These are phyloP conservation scores for Amphirosellinia nigrospora DNA, from an alignment of 495 filamentous ascomycete species.

Conservation along the genomic window DNA sequence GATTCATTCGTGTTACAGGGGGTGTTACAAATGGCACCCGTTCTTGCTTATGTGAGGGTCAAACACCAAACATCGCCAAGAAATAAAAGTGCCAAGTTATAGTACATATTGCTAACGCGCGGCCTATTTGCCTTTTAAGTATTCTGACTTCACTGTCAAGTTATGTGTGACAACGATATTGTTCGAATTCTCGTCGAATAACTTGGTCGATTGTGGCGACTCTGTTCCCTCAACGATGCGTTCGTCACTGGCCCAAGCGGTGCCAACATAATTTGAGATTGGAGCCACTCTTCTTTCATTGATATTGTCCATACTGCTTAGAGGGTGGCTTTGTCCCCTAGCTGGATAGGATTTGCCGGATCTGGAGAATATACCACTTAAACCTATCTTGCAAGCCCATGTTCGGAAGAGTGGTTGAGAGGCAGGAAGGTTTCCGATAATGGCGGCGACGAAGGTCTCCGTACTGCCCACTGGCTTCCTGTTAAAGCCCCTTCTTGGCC, in stretches of 20 bases:
- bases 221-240: conserved; percentile 37
- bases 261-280: conserved; percentile 46
- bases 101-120: background rate
- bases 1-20: no score
- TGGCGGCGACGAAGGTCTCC: conserved; percentile 61
- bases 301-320: conserved; percentile 40
- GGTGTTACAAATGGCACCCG: no score
- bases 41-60: no score
- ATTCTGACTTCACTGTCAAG: conserved; percentile 16
- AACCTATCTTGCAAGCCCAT: conserved; percentile 29
- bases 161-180: conserved; percentile 10
- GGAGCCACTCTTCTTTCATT: conserved; percentile 18
- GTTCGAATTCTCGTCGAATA: background rate
- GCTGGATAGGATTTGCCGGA: conserved; percentile 30
- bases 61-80: no score
- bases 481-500: conserved; percentile 37
- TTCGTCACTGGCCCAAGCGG: conserved; percentile 56
- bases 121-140: background rate
- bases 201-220: background rate
- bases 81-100: background rate
- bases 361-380: conserved; percentile 31
- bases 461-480: conserved; percentile 51
- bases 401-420: conserved; percentile 52
- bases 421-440: conserved; percentile 61
- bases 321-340: conserved; percentile 28